Base-by-base conservation (phyloP, 1,284 basidiomycete species). In the Irpex lacteus region DNA sequence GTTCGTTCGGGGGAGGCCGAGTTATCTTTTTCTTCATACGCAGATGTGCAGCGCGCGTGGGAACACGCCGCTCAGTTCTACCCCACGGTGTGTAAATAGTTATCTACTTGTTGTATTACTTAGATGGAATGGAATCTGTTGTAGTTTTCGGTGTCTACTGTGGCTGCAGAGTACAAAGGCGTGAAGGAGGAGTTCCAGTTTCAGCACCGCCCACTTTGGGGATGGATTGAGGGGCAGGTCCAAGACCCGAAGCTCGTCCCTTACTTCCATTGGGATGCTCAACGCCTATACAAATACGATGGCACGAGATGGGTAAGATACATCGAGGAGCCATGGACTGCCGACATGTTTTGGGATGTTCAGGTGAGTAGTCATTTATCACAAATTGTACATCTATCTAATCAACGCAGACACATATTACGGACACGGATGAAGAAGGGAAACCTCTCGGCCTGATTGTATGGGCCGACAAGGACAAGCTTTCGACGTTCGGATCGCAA, bases 381-480 rank as follows among this genome's bases (percentile, higher is more conserved):
- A 44, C 8, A 44, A 4, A 8, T 44, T n/a, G n/a, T n/a, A n/a
- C n/a, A n/a, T n/a, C n/a, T n/a, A n/a, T n/a, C n/a, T n/a, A n/a
- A 13, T 15, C 21, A 4, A 44, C 38, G 34, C 58, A 73, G 71
- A 64, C 59, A 53, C 2, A 8, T 15, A 52, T 52, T 74, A 8
- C 70, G 67, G 8, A 18, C 40, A n/a, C 18, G 3, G n/a, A 53
- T 5, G 11, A 2, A 18, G 70, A 66, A 11, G 67, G 59, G 21
- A 71, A 70, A 32, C 69, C 71, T 1, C 49, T 76, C 0, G 69
- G 62, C 0, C 70, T 72, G 54, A 70, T 74, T 21, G 36, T 83
- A 0, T 83, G 81, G 74, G 78, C 80, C 6, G 77, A 82, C 61
- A 83, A 82, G 62, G 76, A 76, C 2, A 74, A 76, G 19, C 67